Conservation (phyloP, 352 stramenopile genomes). For the Globisporangium recalcitrans region DNA sequence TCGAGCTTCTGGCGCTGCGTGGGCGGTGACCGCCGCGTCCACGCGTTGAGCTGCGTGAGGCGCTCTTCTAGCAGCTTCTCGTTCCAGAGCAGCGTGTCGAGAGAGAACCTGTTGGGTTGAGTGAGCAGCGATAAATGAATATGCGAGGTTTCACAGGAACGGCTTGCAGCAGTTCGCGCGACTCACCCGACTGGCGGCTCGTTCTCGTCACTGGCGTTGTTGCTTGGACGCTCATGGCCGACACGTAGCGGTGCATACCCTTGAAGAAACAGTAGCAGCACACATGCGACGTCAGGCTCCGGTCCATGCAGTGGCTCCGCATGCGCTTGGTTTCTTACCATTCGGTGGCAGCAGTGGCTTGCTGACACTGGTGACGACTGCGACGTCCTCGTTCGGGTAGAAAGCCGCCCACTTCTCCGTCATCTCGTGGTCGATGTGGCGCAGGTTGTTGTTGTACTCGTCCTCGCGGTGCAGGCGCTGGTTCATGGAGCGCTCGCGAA, state of each 20-base stretch:
- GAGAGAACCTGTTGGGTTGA: constrained; percentile 39
- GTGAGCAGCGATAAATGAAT: neutral
- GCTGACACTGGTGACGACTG: constrained; percentile 48
- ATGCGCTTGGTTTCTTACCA: constrained; percentile 22
- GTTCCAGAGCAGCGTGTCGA: constrained; percentile 67
- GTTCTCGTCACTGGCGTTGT: constrained; percentile 18
- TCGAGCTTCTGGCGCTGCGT: constrained; percentile 56
- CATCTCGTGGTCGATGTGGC: constrained; percentile 12
- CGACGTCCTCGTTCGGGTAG: constrained; percentile 51
- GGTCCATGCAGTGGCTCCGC: neutral
- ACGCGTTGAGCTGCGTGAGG: constrained; percentile 56
- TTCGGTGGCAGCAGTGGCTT: constrained; percentile 48
- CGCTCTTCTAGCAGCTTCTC: constrained; percentile 61
- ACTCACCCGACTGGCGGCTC: constrained; percentile 29
- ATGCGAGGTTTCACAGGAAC: neutral
- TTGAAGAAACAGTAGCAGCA: constrained; percentile 14
- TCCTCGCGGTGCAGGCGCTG: neutral
- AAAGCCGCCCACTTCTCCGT: constrained; percentile 50
- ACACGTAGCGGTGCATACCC: constrained; percentile 56
- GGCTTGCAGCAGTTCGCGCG: neutral
- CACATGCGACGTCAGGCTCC: neutral
- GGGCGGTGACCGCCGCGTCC: constrained; percentile 47
- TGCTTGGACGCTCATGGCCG: constrained; percentile 30
- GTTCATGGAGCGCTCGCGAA: constrained; percentile 5
- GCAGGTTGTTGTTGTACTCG: neutral